Base-by-base conservation (phyloP, 495 filamentous ascomycete genomes). In the Penicillium roqueforti region DNA sequence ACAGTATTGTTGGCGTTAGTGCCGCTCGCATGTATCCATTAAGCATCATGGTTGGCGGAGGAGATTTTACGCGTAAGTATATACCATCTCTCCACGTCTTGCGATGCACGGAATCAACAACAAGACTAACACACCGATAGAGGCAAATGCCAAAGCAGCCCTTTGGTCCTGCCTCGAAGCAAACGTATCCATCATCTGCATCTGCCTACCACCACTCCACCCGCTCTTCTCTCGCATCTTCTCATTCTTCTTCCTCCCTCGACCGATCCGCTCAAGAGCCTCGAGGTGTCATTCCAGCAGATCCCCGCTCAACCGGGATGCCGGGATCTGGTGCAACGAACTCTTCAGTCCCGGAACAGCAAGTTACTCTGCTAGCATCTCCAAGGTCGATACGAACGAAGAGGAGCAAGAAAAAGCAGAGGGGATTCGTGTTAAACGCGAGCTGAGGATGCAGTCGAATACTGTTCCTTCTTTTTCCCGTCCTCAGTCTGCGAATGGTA, bases 121-220 rank as follows among this genome's bases (percentile, higher is more conserved):
- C 16, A n/a, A 26, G 26, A 43, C 55, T 56, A 53, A 54, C 16
- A 23, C 40, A 41, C 14, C 8, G 39, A 40, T 19, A 60, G 68
- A 67, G 61, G 68, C 71, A 41, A 81, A 80, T 61, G 70, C 77
- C 46, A 57, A 72, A 28, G 72, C 75, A 4, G 80, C 78, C 1
- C 74, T 72, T 55, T 97, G 90, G 90, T 91, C 87, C 23, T 84
- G 83, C 26, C 79, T 96, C 44, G 91, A 96, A 71, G 83, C 88
- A 62, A 89, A 92, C 63, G 73, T 79, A 10, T 83, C 89, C 39
- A 92, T 95, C 54, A 83, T 91, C 54, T 92, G 88, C 59, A 88
- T 86, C 43, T 92, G 89, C 60, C 82, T 95, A 13, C 89, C 89
- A 8, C 87, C 84, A 0, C 71, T 96, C 34, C 89, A 92, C 55